A percentile compares a stretch with the other conserved stretches of the same genome.
Evolutionary conservation across 208 protist species (phyloP).

Genomic region (Trypanosoma cruzi): DNA sequence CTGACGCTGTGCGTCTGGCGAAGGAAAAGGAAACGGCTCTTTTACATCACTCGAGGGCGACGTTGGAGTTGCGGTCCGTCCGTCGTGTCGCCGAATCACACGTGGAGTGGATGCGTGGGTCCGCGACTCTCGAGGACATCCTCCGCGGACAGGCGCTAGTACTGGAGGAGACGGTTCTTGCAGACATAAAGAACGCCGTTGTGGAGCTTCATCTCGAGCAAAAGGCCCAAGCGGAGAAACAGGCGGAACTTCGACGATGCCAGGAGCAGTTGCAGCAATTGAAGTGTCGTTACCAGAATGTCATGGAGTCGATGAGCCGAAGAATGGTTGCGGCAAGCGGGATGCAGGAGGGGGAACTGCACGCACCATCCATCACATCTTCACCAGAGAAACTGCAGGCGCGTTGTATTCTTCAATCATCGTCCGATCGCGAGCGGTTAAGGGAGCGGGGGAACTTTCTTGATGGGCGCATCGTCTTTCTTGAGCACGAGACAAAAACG

Average conservation of each 20-base stretch:
- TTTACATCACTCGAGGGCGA: slow-evolving; percentile 23
- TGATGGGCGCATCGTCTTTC: slow-evolving; percentile 62
- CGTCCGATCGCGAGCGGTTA: slow-evolving; percentile 70
- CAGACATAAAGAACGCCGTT: slow-evolving; percentile 40
- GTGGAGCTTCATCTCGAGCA: slow-evolving; percentile 73
- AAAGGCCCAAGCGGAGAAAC: slow-evolving; percentile 44
- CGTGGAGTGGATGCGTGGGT: slow-evolving; percentile 22
- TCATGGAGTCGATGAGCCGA: slow-evolving; percentile 19
- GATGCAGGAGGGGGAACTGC: neutral
- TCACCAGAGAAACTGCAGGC: slow-evolving; percentile 71
- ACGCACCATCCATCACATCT: neutral
- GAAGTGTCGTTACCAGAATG: slow-evolving; percentile 25
- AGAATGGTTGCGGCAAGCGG: slow-evolving; percentile 7
- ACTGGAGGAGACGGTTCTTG: slow-evolving; percentile 48
- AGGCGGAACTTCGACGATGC: slow-evolving; percentile 44
- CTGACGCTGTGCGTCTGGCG: neutral
- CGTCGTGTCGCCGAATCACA: slow-evolving; percentile 44
- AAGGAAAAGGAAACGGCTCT: slow-evolving; percentile 16
- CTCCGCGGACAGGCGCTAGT: slow-evolving; percentile 57
- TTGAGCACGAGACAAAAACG: slow-evolving; percentile 60
- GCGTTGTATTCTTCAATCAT: slow-evolving; percentile 60
- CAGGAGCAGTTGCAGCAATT: slow-evolving; percentile 36
- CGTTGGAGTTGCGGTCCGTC: slow-evolving; percentile 38
- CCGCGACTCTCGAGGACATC: slow-evolving; percentile 25
- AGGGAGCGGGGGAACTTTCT: slow-evolving; percentile 76